These are phyloP conservation scores for Candida hispaniensis DNA, from an alignment of 805 yeast genomes.

Conservation along the genomic window DNA sequence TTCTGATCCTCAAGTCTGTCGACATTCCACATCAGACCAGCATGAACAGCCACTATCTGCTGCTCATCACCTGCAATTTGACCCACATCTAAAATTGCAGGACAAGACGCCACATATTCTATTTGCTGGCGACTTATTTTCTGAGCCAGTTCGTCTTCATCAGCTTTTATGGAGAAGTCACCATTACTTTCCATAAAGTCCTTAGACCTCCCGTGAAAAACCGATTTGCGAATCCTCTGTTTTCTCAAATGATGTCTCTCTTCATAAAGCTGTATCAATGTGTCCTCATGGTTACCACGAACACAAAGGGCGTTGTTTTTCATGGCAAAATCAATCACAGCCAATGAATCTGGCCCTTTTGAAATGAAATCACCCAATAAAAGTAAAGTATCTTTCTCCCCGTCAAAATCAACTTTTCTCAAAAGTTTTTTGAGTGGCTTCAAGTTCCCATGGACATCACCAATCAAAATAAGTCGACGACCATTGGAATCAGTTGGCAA, in stretches of 20 bases:
- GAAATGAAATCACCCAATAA: constrained; percentile 77
- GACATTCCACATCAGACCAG: constrained; percentile 64
- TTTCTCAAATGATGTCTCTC: constrained; percentile 35
- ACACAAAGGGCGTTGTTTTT: constrained; percentile 56
- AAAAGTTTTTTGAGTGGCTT: constrained; percentile 45
- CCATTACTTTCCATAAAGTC: constrained; percentile 1
- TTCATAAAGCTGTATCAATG: constrained; percentile 54
- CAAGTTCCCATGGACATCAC: constrained; percentile 82
- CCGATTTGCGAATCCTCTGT: constrained; percentile 18
- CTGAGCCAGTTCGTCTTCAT: constrained; percentile 36
- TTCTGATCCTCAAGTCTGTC: constrained; percentile 42
- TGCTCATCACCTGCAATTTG: constrained; percentile 34
- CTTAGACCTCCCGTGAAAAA: constrained; percentile 17
- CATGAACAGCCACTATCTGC: constrained; percentile 62
- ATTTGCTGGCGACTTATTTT: constrained; percentile 51
- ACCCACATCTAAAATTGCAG: constrained; percentile 54
- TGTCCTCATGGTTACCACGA: constrained; percentile 82
- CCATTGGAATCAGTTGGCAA: constrained; percentile 17
- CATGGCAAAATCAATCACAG: constrained; percentile 56
- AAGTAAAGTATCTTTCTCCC: constrained; percentile 43
- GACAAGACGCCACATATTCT: constrained; percentile 47
- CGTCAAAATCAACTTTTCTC: constrained; percentile 34
- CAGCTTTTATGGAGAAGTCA: constrained; percentile 11
- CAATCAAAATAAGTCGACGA: constrained; percentile 53
- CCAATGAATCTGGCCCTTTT: constrained; percentile 69